Conservation (phyloP, 1,284 basidiomycete genomes). For the Caloboletus inedulis region DNA sequence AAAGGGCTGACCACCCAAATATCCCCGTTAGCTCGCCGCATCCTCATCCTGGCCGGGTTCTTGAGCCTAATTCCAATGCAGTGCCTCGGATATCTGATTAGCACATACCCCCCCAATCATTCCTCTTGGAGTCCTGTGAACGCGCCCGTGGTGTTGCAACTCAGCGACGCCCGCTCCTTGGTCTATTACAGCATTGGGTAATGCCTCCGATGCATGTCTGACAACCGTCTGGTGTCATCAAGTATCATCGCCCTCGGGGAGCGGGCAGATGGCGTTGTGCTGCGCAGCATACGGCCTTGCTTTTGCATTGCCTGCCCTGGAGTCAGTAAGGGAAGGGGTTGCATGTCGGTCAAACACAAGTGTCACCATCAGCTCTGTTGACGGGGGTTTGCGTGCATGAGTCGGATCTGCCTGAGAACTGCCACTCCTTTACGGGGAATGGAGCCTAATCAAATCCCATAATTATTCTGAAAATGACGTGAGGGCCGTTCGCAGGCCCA, state of each 20-base stretch:
- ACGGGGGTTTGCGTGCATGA: slow-evolving; percentile 12
- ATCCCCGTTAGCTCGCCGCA: slow-evolving; percentile 24
- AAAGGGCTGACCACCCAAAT: slow-evolving; percentile 19
- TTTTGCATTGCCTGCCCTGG: too few species aligned
- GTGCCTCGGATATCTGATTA: slow-evolving; percentile 40
- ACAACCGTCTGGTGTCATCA: background rate
- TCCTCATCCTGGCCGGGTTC: slow-evolving; percentile 18
- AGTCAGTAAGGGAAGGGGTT: slow-evolving; percentile 12
- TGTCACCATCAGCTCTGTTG: slow-evolving; percentile 19
- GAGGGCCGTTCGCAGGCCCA: slow-evolving; percentile 19
- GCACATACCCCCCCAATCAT: slow-evolving; percentile 26
- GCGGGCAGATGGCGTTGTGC: background rate
- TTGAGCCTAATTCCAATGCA: slow-evolving; percentile 39
- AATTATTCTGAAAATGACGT: slow-evolving; percentile 22
- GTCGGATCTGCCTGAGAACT: slow-evolving; percentile 35
- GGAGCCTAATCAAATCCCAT: slow-evolving; percentile 7
- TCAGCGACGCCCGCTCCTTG: slow-evolving; percentile 22
- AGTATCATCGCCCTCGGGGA: slow-evolving; percentile 10
- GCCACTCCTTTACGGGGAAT: slow-evolving; percentile 14
- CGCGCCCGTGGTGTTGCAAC: slow-evolving; percentile 23
- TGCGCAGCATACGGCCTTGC: slow-evolving; percentile 7
- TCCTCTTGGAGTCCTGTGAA: slow-evolving; percentile 19
- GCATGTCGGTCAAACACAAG: slow-evolving; percentile 22
- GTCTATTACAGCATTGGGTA: slow-evolving; percentile 5
- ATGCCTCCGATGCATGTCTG: slow-evolving; percentile 9